These are phyloP conservation scores for Vaccinium darrowii DNA, from an alignment of 148 eudicot species.

Conservation along the genomic window DNA sequence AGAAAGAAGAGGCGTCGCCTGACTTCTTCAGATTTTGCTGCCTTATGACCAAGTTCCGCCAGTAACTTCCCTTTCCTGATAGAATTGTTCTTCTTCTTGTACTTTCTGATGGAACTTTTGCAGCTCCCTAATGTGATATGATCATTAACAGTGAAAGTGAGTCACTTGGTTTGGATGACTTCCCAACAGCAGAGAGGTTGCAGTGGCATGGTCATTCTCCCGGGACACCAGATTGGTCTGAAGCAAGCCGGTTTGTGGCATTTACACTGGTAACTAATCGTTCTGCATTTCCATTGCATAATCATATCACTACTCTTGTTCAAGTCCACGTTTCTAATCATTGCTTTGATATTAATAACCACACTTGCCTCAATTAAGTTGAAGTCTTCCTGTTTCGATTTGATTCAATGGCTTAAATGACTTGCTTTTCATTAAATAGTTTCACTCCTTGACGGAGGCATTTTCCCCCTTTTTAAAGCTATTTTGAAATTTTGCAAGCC, in stretches of 20 bases:
- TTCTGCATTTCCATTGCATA: not conserved
- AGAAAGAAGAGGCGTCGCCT: slow-evolving; percentile 66
- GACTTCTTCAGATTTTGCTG: slow-evolving; percentile 90
- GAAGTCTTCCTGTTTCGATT: not conserved
- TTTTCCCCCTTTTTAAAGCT: not conserved
- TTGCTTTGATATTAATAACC: not conserved
- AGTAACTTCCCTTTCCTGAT: slow-evolving; percentile 36
- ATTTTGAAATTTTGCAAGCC: not conserved
- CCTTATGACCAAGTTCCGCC: slow-evolving; percentile 75
- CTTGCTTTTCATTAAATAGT: not conserved
- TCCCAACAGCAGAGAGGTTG: slow-evolving; percentile 92
- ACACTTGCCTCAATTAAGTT: not conserved
- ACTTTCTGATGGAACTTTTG: slow-evolving; percentile 4
- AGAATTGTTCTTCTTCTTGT: slow-evolving; percentile 3
- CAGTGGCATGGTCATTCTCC: slow-evolving; percentile 96
- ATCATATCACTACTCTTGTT: not conserved
- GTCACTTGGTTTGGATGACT: slow-evolving; percentile 81
- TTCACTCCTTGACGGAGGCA: not conserved
- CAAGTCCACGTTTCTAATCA: not conserved
- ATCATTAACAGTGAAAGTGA: slow-evolving; percentile 66
- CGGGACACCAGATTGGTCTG: slow-evolving; percentile 85
- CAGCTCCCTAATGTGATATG: slow-evolving; percentile 9
- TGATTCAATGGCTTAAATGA: not conserved
- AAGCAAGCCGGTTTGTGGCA: slow-evolving; percentile 82
- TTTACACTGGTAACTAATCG: slow-evolving; percentile 65